These are phyloP conservation scores for Colletotrichum australisinense DNA, from an alignment of 2,329 filamentous ascomycete species.

Conservation along the genomic window DNA sequence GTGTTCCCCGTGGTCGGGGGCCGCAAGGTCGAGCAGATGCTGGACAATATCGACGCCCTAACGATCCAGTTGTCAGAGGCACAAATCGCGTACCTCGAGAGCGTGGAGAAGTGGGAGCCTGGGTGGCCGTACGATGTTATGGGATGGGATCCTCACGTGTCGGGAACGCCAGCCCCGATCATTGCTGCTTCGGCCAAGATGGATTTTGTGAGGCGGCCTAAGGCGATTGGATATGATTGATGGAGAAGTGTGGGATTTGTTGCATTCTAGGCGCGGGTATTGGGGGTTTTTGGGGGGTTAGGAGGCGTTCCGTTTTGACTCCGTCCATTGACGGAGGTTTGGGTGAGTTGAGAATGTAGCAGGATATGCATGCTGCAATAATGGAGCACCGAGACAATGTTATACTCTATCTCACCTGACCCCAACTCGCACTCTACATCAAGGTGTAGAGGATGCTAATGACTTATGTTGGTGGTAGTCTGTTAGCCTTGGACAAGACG, in stretches of 20 bases:
- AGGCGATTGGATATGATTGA: background rate
- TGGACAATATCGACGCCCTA: constrained; percentile 67
- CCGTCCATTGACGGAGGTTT: background rate
- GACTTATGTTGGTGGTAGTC: background rate
- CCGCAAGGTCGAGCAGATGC: constrained; percentile 62
- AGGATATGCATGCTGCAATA: background rate
- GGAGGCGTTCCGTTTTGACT: background rate
- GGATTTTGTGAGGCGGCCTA: background rate
- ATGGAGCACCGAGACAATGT: background rate
- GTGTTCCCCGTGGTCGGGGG: constrained; percentile 66
- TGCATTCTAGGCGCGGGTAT: background rate
- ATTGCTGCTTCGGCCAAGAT: background rate
- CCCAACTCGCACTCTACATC: background rate
- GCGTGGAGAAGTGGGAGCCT: constrained; percentile 61
- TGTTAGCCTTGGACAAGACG: background rate
- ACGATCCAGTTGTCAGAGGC: constrained; percentile 59
- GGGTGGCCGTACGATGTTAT: constrained; percentile 65
- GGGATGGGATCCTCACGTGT: constrained; percentile 40
- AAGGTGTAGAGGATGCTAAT: background rate
- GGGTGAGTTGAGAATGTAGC: background rate
- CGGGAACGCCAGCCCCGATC: background rate
- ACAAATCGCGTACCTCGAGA: constrained; percentile 66
- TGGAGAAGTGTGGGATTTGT: background rate
- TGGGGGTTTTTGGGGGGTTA: background rate
- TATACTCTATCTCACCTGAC: no score